Evolutionary conservation across 495 filamentous ascomycete genomes (phyloP).

Genomic region (Penicillium goetzii): DNA sequence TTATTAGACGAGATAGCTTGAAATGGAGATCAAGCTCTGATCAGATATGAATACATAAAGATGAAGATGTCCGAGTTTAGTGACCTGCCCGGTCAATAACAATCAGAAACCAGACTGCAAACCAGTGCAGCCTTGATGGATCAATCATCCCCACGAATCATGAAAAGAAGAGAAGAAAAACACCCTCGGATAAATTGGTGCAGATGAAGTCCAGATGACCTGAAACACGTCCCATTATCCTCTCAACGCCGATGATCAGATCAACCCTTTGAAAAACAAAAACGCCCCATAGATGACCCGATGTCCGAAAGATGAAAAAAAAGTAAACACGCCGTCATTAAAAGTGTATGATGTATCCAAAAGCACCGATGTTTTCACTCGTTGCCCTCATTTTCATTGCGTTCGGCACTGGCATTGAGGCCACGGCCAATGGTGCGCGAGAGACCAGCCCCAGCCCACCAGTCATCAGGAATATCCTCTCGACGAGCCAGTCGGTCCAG

Average conservation of each 20-base stretch:
- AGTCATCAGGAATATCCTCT: slow-evolving; percentile 74
- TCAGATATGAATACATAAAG: slow-evolving; percentile 19
- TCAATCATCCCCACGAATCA: background rate
- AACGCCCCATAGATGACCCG: slow-evolving; percentile 12
- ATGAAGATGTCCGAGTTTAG: slow-evolving; percentile 8
- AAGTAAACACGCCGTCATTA: slow-evolving; percentile 13
- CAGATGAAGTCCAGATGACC: background rate
- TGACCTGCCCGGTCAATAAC: background rate
- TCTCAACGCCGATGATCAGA: slow-evolving; percentile 4
- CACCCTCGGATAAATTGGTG: background rate
- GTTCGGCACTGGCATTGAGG: slow-evolving; percentile 32
- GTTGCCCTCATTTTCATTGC: slow-evolving; percentile 26
- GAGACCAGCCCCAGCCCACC: slow-evolving; percentile 75
- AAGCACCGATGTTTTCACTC: slow-evolving; percentile 9
- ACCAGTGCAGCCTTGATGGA: slow-evolving; percentile 1
- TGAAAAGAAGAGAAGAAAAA: background rate
- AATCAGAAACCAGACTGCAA: background rate
- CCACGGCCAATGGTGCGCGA: slow-evolving; percentile 54
- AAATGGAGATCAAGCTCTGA: background rate
- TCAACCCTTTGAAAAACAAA: background rate
- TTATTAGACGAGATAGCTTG: slow-evolving; percentile 10
- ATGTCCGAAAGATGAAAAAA: slow-evolving; percentile 7
- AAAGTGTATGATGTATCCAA: slow-evolving; percentile 3
- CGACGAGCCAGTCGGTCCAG: slow-evolving; percentile 65
- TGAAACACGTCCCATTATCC: background rate